Conservation (phyloP, 2,329 filamentous ascomycete genomes). For the Calonectria hongkongensis region DNA sequence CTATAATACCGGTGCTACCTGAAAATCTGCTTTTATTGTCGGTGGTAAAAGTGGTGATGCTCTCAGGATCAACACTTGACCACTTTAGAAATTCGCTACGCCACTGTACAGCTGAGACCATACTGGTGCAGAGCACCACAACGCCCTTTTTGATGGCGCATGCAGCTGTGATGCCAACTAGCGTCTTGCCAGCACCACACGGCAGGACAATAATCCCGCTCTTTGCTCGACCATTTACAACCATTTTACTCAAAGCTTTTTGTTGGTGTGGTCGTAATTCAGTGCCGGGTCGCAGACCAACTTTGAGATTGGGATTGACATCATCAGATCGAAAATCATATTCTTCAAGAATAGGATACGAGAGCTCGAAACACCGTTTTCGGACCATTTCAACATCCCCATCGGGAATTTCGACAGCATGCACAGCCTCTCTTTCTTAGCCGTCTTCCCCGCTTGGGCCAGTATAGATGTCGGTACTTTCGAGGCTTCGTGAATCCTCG, state of each 20-base stretch:
- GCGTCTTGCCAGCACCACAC: constrained; percentile 95
- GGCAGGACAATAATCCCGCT: constrained; percentile 96
- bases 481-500: not conserved
- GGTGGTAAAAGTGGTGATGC: constrained; percentile 92
- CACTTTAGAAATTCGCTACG: constrained; percentile 94
- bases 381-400: constrained; percentile 85
- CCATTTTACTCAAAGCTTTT: constrained; percentile 97
- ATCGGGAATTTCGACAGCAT: constrained; percentile 87
- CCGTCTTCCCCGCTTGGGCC: constrained; percentile 78
- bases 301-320: constrained; percentile 88
- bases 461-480: not conserved
- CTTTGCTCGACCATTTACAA: constrained; percentile 94
- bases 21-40: constrained; percentile 88
- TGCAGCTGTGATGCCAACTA: constrained; percentile 94
- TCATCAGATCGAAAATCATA: constrained; percentile 94
- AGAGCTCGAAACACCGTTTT: constrained; percentile 86
- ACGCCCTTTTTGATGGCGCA: constrained; percentile 96
- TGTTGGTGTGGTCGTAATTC: constrained; percentile 94
- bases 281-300: constrained; percentile 87
- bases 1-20: constrained; percentile 90
- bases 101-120: constrained; percentile 97
- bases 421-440: constrained; percentile 84
- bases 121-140: constrained; percentile 93
- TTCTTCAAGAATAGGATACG: constrained; percentile 89
- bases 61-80: constrained; percentile 91